Percentiles rank a stretch among this genome's conserved stretches.
Conservation (phyloP, 1,284 basidiomycete genomes). For the Rhodotorula sp. region DNA sequence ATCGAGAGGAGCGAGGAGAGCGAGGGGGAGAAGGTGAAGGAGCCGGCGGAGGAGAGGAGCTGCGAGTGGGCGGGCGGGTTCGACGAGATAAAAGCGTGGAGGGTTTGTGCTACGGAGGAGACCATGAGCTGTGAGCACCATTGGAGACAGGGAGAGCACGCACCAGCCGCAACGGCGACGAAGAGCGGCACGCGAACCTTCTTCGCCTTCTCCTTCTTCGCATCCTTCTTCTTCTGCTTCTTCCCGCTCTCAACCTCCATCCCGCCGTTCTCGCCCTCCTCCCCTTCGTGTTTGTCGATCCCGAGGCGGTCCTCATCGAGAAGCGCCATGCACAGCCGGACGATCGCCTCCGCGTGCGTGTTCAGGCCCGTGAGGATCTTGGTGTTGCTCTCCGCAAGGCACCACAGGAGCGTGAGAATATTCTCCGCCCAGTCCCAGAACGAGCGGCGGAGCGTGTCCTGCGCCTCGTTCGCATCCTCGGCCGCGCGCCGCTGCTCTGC, state of each 20-base stretch:
- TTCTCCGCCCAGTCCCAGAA: slow-evolving; percentile 87
- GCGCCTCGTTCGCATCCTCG: slow-evolving; percentile 59
- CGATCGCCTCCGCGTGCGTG: slow-evolving; percentile 22
- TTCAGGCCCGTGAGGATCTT: slow-evolving; percentile 40
- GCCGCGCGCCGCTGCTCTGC: slow-evolving; percentile 59
- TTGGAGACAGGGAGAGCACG: background rate
- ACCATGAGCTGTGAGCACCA: too few species aligned
- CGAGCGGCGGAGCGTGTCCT: slow-evolving; percentile 61
- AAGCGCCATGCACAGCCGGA: slow-evolving; percentile 29
- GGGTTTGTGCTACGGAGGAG: slow-evolving; percentile 26
- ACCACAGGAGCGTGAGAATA: slow-evolving; percentile 87
- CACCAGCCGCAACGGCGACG: slow-evolving; percentile 39
- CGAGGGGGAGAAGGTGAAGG: slow-evolving; percentile 19
- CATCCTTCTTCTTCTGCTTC: slow-evolving; percentile 30
- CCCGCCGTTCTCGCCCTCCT: slow-evolving; percentile 2
- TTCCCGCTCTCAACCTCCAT: slow-evolving; percentile 41
- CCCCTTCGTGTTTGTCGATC: background rate
- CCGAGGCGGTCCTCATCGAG: slow-evolving; percentile 16
- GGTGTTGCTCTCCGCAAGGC: slow-evolving; percentile 70
- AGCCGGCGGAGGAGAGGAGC: slow-evolving; percentile 20
- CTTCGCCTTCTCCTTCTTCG: slow-evolving; percentile 20
- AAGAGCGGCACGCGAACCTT: slow-evolving; percentile 28
- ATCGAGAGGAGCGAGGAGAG: slow-evolving; percentile 33
- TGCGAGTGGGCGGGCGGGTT: slow-evolving; percentile 33
- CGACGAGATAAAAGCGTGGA: slow-evolving; percentile 35